A percentile compares a stretch with the other conserved stretches of the same genome.
These are phyloP conservation scores for Blepharisma stoltei DNA, from an alignment of 73 alveolate genomes.

Conservation along the genomic window DNA sequence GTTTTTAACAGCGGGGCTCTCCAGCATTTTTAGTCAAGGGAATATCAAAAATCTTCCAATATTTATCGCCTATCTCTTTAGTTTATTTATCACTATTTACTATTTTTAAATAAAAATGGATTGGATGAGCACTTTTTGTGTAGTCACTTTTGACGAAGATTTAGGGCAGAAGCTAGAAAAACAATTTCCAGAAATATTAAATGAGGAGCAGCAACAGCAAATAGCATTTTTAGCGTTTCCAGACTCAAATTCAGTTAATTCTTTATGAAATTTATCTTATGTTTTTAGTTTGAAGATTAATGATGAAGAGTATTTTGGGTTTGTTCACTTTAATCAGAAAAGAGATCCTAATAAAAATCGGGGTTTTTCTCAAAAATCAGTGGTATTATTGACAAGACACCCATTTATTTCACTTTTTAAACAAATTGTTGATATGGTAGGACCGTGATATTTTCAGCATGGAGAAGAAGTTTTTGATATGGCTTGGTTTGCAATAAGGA, in stretches of 20 bases:
- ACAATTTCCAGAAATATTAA: constrained; percentile 26
- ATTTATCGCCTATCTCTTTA: not conserved
- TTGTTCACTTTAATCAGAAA: constrained; percentile 25
- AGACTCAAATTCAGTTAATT: constrained; percentile 28
- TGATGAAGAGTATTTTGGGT: constrained; percentile 14
- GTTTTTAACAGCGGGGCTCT: too few species aligned
- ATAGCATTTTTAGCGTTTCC: constrained; percentile 39
- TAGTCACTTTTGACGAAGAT: constrained; percentile 34
- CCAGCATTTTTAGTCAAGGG: too few species aligned
- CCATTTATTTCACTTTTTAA: constrained; percentile 26
- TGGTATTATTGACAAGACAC: constrained; percentile 6
- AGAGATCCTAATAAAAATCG: constrained; percentile 36
- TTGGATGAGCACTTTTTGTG: constrained; percentile 27
- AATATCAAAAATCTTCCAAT: too few species aligned
- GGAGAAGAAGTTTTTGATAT: constrained; percentile 30
- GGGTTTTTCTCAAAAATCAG: constrained; percentile 21
- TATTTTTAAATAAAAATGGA: too few species aligned
- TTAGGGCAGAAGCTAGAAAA: constrained; percentile 29
- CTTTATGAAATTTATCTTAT: constrained; percentile 8
- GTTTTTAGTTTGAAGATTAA: constrained; percentile 6
- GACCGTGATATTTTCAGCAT: constrained; percentile 31
- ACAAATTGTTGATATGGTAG: constrained; percentile 29
- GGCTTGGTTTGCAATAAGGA: not conserved
- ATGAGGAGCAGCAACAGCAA: constrained; percentile 15
- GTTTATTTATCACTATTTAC: not conserved